Base-by-base conservation (phyloP, 1,284 basidiomycete species). In the Cutaneotrichosporon spelunceum region DNA sequence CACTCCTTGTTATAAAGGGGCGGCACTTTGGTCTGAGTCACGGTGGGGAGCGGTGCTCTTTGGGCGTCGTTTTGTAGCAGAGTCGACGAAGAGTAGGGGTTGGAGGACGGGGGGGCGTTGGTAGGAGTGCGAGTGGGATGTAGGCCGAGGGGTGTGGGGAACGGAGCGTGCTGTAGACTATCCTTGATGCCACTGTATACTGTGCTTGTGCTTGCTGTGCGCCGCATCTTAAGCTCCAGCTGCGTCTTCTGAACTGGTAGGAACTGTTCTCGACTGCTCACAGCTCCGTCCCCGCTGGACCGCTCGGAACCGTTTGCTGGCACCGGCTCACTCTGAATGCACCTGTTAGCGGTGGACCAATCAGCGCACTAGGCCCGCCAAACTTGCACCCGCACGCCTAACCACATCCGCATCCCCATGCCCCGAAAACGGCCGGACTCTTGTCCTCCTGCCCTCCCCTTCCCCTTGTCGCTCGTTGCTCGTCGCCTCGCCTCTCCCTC, bases 1-100 rank as follows among this genome's bases (percentile, higher is more conserved):
- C 62, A 60, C 59, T 72, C 72, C 72, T 73, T 73, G 72, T 73
- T 73, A 70, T 57, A 70, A 70, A 70, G 72, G 69, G 70, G 70
- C 70, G 70, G 70, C 64, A 59, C 34, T 61, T 66, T 56, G 72
- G 72, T 73, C 72, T 73, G 72, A 73, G 68, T 70, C 62, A 59
- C 57, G 53, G 19, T 59, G 60, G 68, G 57, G 56, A 45, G 55
- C 36, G 56, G 29, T 29, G 52, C 23, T 14, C 14, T n/a, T 11
- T 29, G 23, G 30, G 23, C 29, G n/a, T 34, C 52, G 52, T 53
- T 53, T 53, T 53, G 52, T 53, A 53, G 50, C 4, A 7, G 7
- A 45, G 44, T n/a, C n/a, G n/a, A n/a, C n/a, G n/a, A n/a, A n/a
- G n/a, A n/a, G n/a, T n/a, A n/a, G 13, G 23, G 2, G 48, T 33